Evolutionary conservation across 257 asterid genomes (phyloP), one percentile per base, ranked within the genome.

Genomic region (Capsicum rhomboideum): DNA sequence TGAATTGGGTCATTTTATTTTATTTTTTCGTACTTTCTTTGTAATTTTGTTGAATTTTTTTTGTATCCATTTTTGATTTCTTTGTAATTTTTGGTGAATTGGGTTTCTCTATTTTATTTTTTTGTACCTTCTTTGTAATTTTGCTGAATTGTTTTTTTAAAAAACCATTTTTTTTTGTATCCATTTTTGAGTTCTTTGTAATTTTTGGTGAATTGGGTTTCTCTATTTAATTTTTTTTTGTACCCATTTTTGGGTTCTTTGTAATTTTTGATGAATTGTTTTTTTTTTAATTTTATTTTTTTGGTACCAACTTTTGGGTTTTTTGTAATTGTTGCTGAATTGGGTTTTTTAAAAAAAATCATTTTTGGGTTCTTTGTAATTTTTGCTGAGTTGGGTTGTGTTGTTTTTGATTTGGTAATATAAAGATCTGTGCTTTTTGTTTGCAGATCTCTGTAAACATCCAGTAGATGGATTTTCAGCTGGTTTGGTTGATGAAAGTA

Each of bases 391-490:
- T 84, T 55, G 77, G 66, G 83, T 85, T 87, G 77, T 74, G 75
- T 13, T 29, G 8, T 0, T 74, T 52, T 66, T 31, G 46, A 66
- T 66, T 66, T 66, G 75, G 63, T 8, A 18, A 49, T 34, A 8
- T 88, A 85, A 87, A 93, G 97, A 90, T 93, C 92, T 85, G 54
- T 54, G 55, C 34, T 85, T 90, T 83, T 89, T 87, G 21, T 83
- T 55, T 89, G 88, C 95, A 96, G 99, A 94, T 93, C 98, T 95
- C 67, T 81, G 88, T 91, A 94, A 90, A 86, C 86, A 96, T 72
- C 99, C 99, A 1, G 99, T 96, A 23, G 99, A 93, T 85, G 99
- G 99, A 69, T 96, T 96, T 84, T 96, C 99, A 78, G 99, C 99
- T 75, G 99, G 99, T 79, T 90, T 96, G 87, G 89, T 92, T 79